Conservation (phyloP, 306 rosid genomes). For the Vigna mungo region DNA sequence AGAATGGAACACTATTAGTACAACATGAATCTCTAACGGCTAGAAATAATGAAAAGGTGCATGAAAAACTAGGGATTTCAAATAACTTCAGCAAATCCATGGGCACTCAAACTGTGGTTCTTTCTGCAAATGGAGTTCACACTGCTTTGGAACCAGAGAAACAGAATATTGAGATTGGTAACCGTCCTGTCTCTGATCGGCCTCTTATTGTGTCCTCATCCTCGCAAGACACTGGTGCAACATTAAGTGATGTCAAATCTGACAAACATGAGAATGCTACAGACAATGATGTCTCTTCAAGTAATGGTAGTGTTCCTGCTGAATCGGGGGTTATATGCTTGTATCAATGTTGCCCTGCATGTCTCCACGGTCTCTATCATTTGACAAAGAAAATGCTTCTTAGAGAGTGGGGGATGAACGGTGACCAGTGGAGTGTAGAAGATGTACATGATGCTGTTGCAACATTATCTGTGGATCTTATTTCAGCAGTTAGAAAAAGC, state of each 20-base stretch:
- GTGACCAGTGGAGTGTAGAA: constrained; percentile 63
- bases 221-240: constrained; percentile 42
- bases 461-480: constrained; percentile 74
- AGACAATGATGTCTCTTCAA: constrained; percentile 46
- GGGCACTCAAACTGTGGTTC: constrained; percentile 35
- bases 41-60: constrained; percentile 33
- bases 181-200: constrained; percentile 37
- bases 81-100: constrained; percentile 48
- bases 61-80: constrained; percentile 35
- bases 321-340: constrained; percentile 59
- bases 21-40: constrained; percentile 38
- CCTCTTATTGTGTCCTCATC: constrained; percentile 34
- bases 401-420: constrained; percentile 47
- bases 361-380: constrained; percentile 58
- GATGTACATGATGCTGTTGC: constrained; percentile 79
- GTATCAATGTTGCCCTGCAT: constrained; percentile 77
- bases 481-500: constrained; percentile 65
- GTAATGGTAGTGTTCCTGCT: constrained; percentile 42
- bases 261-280: constrained; percentile 38
- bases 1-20: constrained; percentile 52
- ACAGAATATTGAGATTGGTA: constrained; percentile 41
- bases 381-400: constrained; percentile 56
- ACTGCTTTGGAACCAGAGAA: constrained; percentile 38
- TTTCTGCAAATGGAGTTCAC: constrained; percentile 47
- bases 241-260: constrained; percentile 36